phyloP scores from a whole-genome alignment of 495 filamentous ascomycete genomes.

The Cercophora scortea region DNA sequence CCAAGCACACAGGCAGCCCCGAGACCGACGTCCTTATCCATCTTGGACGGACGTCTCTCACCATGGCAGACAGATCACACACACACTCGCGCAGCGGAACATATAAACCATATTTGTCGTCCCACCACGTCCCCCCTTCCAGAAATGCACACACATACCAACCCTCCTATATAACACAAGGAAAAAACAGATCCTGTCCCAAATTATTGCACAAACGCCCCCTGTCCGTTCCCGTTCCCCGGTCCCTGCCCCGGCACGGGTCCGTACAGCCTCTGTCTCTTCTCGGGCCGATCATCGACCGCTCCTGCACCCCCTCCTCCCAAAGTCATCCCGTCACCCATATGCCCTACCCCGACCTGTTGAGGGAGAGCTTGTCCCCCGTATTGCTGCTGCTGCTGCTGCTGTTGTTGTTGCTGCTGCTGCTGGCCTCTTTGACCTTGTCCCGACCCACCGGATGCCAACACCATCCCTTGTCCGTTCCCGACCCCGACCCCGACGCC shows the following conservation, averaged over 20 bases:
- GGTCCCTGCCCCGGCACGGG: slow-evolving; percentile 2
- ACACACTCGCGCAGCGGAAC: no score
- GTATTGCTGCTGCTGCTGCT: slow-evolving; percentile 20
- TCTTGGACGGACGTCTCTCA: no score
- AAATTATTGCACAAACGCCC: slow-evolving; percentile 13
- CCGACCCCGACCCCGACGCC: slow-evolving; percentile 20
- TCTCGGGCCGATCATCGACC: slow-evolving; percentile 26
- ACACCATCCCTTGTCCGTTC: slow-evolving; percentile 24
- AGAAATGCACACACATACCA: no score
- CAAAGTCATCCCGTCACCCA: slow-evolving; percentile 19
- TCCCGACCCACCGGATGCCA: slow-evolving; percentile 33
- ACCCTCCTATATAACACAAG: no score
- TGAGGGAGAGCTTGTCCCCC: slow-evolving; percentile 18
- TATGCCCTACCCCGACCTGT: slow-evolving; percentile 19
- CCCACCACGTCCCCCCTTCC: no score
- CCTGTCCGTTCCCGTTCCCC: neutral
- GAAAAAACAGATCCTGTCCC: no score
- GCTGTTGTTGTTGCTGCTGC: slow-evolving; percentile 1
- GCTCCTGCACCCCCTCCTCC: neutral
- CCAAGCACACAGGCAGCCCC: no score
- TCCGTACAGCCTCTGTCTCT: slow-evolving; percentile 31
- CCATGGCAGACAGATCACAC: no score
- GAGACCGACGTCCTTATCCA: no score
- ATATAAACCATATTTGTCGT: no score
- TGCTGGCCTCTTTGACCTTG: slow-evolving; percentile 1